Base-by-base conservation (phyloP, 169 alveolate genomes). In the Fabrea salina region DNA sequence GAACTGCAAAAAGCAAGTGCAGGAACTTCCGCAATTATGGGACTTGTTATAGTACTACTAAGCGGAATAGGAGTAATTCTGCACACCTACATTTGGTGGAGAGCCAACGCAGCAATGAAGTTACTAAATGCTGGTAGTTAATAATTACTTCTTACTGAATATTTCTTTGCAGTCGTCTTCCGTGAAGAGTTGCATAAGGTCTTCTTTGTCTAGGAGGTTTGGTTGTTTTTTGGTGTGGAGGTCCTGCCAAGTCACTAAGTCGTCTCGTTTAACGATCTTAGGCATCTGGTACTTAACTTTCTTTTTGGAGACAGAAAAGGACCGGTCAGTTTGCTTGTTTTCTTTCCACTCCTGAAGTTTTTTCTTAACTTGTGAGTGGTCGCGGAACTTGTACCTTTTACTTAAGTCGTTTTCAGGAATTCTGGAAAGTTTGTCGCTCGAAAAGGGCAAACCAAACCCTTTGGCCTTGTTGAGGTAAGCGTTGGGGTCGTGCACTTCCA, bases 361-460 rank as follows among this genome's bases (percentile, higher is more conserved):
- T 61, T 61, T 25, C 25, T 61, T 61, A 2, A 61, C 74, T 37
- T 61, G n/a, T 8, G 74, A 7, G 2, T 16, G 50, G 3, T 61
- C 74, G 16, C 49, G 32, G 25, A 30, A 61, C 3, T 37, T 61
- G 32, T 61, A 61, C 11, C 39, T 61, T 61, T 61, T 61, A 37
- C 74, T 61, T 30, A 61, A 61, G 25, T 61, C 74, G 3, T 61
- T 33, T 2, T 61, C 74, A 61, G 74, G 74, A 61, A 61, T 22
- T n/a, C 74, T 13, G 7, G 54, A 47, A 4, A 51, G 54, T 27
- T 61, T 16, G 2, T 61, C 74, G n/a, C 13, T 61, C n/a, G 54
- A 35, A 61, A 61, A 61, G 39, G 74, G 74, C 3, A 61, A 61
- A 27, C 74, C 74, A 61, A 61, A 61, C 16, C 74, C 74, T 61